Base-by-base conservation (phyloP, 1,284 basidiomycete genomes). In the Mycosarcoma maydis region DNA sequence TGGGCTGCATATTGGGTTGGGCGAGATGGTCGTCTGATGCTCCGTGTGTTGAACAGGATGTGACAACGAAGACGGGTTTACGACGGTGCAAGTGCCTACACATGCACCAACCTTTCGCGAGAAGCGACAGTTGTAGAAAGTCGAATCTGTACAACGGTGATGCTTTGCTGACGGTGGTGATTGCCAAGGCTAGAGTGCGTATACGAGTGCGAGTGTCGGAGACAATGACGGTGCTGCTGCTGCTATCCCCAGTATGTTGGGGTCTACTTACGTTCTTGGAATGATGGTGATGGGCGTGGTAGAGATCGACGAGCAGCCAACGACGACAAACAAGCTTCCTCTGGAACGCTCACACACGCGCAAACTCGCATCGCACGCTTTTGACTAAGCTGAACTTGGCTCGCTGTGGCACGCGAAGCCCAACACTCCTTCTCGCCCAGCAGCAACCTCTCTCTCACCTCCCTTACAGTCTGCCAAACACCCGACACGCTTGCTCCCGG, bases 231-330 rank as follows among this genome's bases (percentile, higher is more conserved):
- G 24, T 46, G 55, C 13, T 33, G 44, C 8, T 57, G 39, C 32
- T 43, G 51, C 24, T 50, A 47, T 22, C 30, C 17, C 11, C 32
- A 46, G 7, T 8, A 6, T 36, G 27, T 33, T 20, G 24, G 45
- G 45, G 27, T 49, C 26, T 64, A 69, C 66, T 69, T 59, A 69
- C 66, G 59, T 64, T 69, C 66, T 69, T 69, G 66, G 64, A 51
- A 52, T 45, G 65, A 54, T 68, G 58, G 58, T 68, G 65, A 62
- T 67, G 64, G 57, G 39, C 64, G 64, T 39, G 48, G 37, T 48
- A 56, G 52, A 52, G 57, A 59, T 67, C 48, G 49, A 56, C 34
- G 33, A 23, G 48, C 30, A 20, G n/a, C n/a, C n/a, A 39, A 16
- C 43, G 33, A 34, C 52, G 32, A 57, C 44, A 20, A 59, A 26